Evolutionary conservation across 805 yeast genomes (phyloP), one percentile per base, ranked within the genome.

Genomic region (Metschnikowia matae): DNA sequence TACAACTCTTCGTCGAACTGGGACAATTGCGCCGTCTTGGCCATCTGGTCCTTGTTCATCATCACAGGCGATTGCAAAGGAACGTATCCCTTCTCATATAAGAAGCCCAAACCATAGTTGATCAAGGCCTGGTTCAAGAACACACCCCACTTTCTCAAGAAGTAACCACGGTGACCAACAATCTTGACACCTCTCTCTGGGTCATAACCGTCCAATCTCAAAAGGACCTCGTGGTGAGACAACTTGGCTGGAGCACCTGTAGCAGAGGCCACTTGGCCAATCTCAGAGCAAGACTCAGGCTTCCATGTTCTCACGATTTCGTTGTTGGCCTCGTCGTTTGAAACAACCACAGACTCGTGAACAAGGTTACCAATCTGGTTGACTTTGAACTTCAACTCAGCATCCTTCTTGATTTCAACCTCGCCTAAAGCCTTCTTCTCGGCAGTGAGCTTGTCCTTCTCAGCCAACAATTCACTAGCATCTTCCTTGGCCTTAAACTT

Each of bases 31-130:
- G 99, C 99, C 60, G 99, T 94, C 75, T 89, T 91, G 61, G 98
- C 98, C 99, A 94, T 94, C 51, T 90, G 96, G 52, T 94, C 98
- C 75, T 94, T 94, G 83, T 94, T 94, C 97, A 94, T 89, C 99
- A 94, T 94, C 41, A 92, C 97, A 51, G 99, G 99, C 14, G 99
- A 96, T 78, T 94, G 99, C 71, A 94, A 79, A 56, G 98, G 96
- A 49, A 78, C 77, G 78, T 89, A 94, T 46, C 84, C 90, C 61
- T 84, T 82, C 62, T 81, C 74, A 56, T 88, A 81, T 69, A 94
- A 80, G 74, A 89, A 91, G 53, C 80, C 78, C 67, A 94, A 81
- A 61, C 99, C 99, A 67, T 91, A 92, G 81, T 91, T 94, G 71
- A 94, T 94, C 70, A 94, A 79, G 40, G 99, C 99, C 77, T 94